These are phyloP conservation scores for Corniculantispora saksenae DNA, from an alignment of 2,329 filamentous ascomycete genomes.

Conservation along the genomic window DNA sequence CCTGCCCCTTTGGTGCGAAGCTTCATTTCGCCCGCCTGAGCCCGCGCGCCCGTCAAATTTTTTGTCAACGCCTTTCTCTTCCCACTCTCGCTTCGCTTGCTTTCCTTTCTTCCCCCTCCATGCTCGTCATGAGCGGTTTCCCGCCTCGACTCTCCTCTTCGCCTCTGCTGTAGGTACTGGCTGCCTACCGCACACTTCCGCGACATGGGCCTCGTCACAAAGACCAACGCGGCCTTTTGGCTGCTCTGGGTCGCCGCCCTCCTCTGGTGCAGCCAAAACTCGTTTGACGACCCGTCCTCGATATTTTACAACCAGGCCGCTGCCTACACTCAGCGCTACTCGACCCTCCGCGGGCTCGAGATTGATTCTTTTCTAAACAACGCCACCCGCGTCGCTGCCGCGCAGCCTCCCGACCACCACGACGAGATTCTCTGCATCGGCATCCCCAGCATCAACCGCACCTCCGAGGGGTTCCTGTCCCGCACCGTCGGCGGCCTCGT, in stretches of 20 bases:
- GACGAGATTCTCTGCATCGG: slow-evolving; percentile 32
- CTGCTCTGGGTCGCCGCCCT: slow-evolving; percentile 31
- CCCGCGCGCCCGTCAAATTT: background rate
- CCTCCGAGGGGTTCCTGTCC: slow-evolving; percentile 30
- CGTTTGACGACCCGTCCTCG: slow-evolving; percentile 37
- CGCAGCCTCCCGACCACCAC: slow-evolving; percentile 1
- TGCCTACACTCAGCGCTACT: slow-evolving; percentile 33
- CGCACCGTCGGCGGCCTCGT: slow-evolving; percentile 34
- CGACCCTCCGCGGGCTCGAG: slow-evolving; percentile 28
- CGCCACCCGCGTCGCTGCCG: slow-evolving; percentile 10
- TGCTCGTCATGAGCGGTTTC: slow-evolving; percentile 14
- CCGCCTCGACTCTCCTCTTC: background rate
- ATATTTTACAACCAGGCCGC: slow-evolving; percentile 33
- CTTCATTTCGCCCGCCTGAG: background rate
- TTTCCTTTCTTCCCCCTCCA: background rate
- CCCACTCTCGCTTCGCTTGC: background rate
- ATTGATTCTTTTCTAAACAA: slow-evolving; percentile 29
- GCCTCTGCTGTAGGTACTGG: slow-evolving; percentile 3
- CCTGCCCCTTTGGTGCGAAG: background rate
- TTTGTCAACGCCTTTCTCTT: background rate
- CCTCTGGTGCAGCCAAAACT: slow-evolving; percentile 32
- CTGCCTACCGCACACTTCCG: background rate
- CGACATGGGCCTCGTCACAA: slow-evolving; percentile 11
- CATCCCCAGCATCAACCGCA: slow-evolving; percentile 38
- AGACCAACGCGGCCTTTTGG: slow-evolving; percentile 35